A percentile compares a stretch with the other conserved stretches of the same genome.
These are phyloP conservation scores for Eucalyptus marginata DNA, from an alignment of 345 rosid species.

Conservation along the genomic window DNA sequence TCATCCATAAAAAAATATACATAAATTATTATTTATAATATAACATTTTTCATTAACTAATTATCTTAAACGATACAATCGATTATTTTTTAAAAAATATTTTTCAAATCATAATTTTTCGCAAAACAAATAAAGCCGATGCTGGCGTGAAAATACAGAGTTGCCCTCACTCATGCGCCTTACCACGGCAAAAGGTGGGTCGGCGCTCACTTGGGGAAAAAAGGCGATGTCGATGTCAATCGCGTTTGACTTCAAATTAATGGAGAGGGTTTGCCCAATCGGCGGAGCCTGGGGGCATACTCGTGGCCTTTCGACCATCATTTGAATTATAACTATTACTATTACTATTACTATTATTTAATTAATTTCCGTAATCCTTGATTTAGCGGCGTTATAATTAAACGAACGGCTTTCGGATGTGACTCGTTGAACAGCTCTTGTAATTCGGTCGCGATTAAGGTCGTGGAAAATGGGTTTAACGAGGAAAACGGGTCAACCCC, in stretches of 20 bases:
- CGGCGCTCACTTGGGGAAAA: not conserved
- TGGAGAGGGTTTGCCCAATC: not conserved
- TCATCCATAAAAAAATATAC: no score
- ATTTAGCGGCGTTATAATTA: not conserved
- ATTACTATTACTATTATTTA: not conserved
- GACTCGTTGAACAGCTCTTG: not conserved
- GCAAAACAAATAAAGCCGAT: fast-evolving
- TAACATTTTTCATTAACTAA: no score
- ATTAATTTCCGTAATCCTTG: not conserved
- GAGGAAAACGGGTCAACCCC: not conserved
- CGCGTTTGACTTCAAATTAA: not conserved
- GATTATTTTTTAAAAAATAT: fast-evolving
- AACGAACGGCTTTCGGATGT: not conserved
- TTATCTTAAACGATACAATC: fast-evolving
- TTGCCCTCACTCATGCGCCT: not conserved
- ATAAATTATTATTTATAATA: no score
- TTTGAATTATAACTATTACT: not conserved
- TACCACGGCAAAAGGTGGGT: not conserved
- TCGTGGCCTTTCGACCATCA: not conserved
- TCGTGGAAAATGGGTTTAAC: not conserved
- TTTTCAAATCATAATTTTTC: no score
- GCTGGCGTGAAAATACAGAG: not conserved
- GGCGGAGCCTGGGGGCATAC: not conserved
- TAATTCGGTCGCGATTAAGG: not conserved
- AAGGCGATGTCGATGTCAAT: fast-evolving